Percentiles rank a stretch among this genome's conserved stretches.
Evolutionary conservation across 139 green algal species (phyloP).

Genomic region (Dunaliella primolecta): DNA sequence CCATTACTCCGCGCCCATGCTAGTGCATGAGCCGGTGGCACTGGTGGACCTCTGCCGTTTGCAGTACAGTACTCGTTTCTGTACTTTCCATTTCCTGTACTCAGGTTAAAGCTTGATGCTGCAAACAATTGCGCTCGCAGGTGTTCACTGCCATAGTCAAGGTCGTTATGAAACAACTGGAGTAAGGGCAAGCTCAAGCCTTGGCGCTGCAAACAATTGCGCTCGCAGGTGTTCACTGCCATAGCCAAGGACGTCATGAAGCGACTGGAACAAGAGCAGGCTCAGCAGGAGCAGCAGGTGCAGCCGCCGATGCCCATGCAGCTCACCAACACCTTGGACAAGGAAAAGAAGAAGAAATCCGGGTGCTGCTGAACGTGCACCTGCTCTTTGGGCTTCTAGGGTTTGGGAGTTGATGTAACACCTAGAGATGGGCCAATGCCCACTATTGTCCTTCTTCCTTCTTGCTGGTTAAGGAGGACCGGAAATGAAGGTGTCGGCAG

Average conservation of each 20-base stretch:
- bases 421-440: too few species aligned
- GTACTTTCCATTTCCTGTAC: too few species aligned
- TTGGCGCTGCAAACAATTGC: too few species aligned
- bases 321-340: conserved; percentile 14
- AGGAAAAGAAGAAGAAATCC: conserved; percentile 11
- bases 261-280: conserved; percentile 48
- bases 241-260: conserved; percentile 63
- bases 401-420: neutral
- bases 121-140: conserved; percentile 41
- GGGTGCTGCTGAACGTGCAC: conserved; percentile 6
- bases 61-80: too few species aligned
- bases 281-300: conserved; percentile 17
- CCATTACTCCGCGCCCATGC: neutral
- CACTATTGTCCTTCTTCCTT: too few species aligned
- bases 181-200: conserved; percentile 51
- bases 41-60: too few species aligned
- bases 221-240: conserved; percentile 58
- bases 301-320: conserved; percentile 8
- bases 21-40: too few species aligned
- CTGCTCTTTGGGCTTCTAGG: neutral
- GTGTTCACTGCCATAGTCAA: conserved; percentile 63
- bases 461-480: too few species aligned
- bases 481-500: too few species aligned
- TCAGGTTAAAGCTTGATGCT: too few species aligned
- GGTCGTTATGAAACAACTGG: conserved; percentile 57